phyloP scores from a whole-genome alignment of 2,329 filamentous ascomycete genomes.

The Colletotrichum cordylinicola region DNA sequence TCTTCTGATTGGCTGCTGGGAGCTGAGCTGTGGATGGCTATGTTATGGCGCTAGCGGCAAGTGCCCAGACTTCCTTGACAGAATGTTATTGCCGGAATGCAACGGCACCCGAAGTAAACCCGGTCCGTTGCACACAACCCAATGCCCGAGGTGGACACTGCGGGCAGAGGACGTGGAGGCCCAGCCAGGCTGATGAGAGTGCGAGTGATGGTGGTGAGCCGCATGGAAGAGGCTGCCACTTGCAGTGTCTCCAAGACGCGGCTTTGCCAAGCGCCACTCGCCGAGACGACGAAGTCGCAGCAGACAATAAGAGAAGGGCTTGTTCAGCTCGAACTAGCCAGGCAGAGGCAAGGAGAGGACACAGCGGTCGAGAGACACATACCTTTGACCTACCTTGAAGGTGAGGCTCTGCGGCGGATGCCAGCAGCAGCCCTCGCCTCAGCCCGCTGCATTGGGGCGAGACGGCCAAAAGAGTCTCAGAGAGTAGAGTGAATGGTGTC shows the following conservation, averaged over 20 bases:
- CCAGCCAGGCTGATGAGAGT: not conserved
- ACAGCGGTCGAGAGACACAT: not conserved
- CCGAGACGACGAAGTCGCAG: not conserved
- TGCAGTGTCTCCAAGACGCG: not conserved
- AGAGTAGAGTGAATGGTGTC: not conserved
- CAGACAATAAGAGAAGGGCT: not conserved
- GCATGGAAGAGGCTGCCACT: not conserved
- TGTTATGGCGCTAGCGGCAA: slow-evolving; percentile 24
- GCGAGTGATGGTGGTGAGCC: not conserved
- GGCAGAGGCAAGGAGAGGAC: not conserved
- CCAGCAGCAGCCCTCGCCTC: slow-evolving; percentile 9
- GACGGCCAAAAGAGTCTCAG: not conserved
- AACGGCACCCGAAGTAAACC: slow-evolving; percentile 14
- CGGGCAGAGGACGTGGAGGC: not conserved
- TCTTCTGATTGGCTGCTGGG: slow-evolving; percentile 1
- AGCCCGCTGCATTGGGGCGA: not conserved
- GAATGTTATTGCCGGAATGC: slow-evolving; percentile 21
- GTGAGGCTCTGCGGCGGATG: slow-evolving; percentile 19
- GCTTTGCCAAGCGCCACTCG: not conserved
- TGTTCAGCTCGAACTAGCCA: not conserved
- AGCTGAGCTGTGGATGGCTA: slow-evolving; percentile 18
- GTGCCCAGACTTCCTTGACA: slow-evolving; percentile 10
- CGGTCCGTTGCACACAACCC: not conserved
- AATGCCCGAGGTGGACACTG: not conserved
- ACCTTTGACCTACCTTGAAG: slow-evolving; percentile 21